Evolutionary conservation across 2,329 filamentous ascomycete genomes (phyloP).

Genomic region (Verticillium klebahnii): DNA sequence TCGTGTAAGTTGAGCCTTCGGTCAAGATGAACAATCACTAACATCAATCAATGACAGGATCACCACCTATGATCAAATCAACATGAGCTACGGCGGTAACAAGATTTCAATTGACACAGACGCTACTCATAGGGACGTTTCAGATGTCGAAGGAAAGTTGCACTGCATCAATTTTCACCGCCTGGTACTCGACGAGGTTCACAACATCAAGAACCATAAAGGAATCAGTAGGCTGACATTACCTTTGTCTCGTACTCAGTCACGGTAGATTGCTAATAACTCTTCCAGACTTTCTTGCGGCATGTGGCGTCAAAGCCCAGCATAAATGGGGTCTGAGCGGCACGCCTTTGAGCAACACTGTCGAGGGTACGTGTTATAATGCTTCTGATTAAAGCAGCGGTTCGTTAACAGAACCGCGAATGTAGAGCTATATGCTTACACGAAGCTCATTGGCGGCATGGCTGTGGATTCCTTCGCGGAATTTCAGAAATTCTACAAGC

Average conservation of each 20-base stretch:
- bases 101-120: not conserved
- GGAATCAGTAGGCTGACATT: slow-evolving; percentile 21
- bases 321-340: slow-evolving; percentile 29
- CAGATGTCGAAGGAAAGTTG: not conserved
- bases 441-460: slow-evolving; percentile 23
- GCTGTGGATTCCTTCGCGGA: slow-evolving; percentile 1
- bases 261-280: not conserved
- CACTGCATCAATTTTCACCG: slow-evolving; percentile 39
- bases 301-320: slow-evolving; percentile 17
- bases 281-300: slow-evolving; percentile 15
- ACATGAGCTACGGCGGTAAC: not conserved
- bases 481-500: slow-evolving; percentile 15
- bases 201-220: slow-evolving; percentile 46
- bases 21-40: not conserved
- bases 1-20: not conserved
- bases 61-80: not conserved
- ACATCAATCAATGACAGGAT: not conserved
- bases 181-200: slow-evolving; percentile 53
- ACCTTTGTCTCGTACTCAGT: not conserved
- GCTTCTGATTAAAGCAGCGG: not conserved
- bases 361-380: slow-evolving; percentile 17
- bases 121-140: not conserved
- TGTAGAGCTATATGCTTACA: slow-evolving; percentile 30
- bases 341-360: slow-evolving; percentile 28
- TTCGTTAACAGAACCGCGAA: too few species aligned